These are phyloP conservation scores for Babesia caballi DNA, from an alignment of 169 alveolate species.

Conservation along the genomic window DNA sequence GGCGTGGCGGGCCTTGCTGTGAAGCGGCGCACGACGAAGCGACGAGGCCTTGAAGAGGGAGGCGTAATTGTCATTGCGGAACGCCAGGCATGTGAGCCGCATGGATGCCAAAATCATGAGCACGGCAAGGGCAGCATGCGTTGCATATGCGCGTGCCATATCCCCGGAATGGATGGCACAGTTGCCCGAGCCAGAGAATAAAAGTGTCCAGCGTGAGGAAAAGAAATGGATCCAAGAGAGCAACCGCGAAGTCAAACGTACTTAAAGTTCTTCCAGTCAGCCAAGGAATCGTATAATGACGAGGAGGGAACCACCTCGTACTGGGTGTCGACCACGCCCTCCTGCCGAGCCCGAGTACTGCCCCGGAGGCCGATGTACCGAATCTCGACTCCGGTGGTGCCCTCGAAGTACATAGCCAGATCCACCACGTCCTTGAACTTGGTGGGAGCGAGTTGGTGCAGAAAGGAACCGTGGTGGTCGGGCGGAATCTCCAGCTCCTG, in stretches of 20 bases:
- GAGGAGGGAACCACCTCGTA: conserved; percentile 60
- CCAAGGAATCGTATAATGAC: conserved; percentile 2
- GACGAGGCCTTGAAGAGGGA: neutral
- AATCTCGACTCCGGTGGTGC: conserved; percentile 8
- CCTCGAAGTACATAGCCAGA: conserved; percentile 41
- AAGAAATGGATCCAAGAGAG: neutral
- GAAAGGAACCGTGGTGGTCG: conserved; percentile 62
- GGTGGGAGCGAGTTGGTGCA: conserved; percentile 26
- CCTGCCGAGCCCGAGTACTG: conserved; percentile 3
- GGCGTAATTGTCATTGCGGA: neutral
- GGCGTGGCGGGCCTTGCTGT: conserved; percentile 27
- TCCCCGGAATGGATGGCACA: no score
- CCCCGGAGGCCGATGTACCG: conserved; percentile 67
- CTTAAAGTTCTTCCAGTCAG: conserved; percentile 23
- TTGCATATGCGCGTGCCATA: neutral
- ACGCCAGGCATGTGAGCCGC: neutral
- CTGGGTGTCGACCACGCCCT: conserved; percentile 40
- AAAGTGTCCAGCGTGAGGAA: no score
- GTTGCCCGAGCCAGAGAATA: no score
- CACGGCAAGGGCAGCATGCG: neutral
- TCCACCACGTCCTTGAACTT: conserved; percentile 46
- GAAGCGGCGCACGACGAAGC: neutral
- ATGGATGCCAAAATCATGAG: neutral
- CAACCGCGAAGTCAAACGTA: conserved; percentile 3
- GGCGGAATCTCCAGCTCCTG: conserved; percentile 48